phyloP scores from a whole-genome alignment of 2,329 filamentous ascomycete genomes.

The Epichloe gansuensis region DNA sequence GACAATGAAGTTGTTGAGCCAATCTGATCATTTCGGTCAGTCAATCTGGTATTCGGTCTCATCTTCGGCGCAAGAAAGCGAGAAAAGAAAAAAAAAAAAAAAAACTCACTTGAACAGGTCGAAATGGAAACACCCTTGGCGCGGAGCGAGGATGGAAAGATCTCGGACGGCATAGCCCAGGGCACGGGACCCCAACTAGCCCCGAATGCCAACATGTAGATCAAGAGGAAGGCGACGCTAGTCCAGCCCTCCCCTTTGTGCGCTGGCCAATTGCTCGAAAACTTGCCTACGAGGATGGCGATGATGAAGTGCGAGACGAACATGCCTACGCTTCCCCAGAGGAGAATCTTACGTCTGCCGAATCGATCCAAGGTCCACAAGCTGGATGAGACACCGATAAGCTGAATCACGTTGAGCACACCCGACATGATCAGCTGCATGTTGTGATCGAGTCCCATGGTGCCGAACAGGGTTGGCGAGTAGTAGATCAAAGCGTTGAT shows the following conservation, averaged over 20 bases:
- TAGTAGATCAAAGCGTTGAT: slow-evolving; percentile 41
- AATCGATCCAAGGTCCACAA: slow-evolving; percentile 28
- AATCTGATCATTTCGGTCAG: slow-evolving; percentile 22
- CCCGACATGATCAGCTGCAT: slow-evolving; percentile 21
- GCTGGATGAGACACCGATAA: slow-evolving; percentile 27
- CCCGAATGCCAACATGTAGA: slow-evolving; percentile 49
- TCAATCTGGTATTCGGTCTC: too few species aligned
- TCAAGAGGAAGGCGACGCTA: slow-evolving; percentile 21
- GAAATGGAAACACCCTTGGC: slow-evolving; percentile 51
- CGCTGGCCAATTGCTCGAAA: slow-evolving; percentile 12
- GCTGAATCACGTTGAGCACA: slow-evolving; percentile 18
- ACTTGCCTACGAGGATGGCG: slow-evolving; percentile 15
- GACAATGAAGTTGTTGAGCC: slow-evolving; percentile 51
- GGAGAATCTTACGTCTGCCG: slow-evolving; percentile 15
- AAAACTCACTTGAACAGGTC: slow-evolving; percentile 33
- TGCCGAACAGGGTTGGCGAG: slow-evolving; percentile 43
- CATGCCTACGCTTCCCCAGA: slow-evolving; percentile 15
- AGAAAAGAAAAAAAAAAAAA: rapidly evolving
- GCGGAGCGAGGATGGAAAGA: slow-evolving; percentile 47
- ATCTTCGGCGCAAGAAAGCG: neutral
- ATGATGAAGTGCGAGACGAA: slow-evolving; percentile 16
- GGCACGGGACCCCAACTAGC: slow-evolving; percentile 42
- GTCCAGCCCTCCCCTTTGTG: slow-evolving; percentile 16
- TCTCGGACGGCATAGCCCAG: slow-evolving; percentile 39
- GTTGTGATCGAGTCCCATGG: slow-evolving; percentile 32